Percentiles rank a stretch among this genome's conserved stretches.
Evolutionary conservation across 2,329 filamentous ascomycete genomes (phyloP).

Genomic region (Fusarium chaquense): DNA sequence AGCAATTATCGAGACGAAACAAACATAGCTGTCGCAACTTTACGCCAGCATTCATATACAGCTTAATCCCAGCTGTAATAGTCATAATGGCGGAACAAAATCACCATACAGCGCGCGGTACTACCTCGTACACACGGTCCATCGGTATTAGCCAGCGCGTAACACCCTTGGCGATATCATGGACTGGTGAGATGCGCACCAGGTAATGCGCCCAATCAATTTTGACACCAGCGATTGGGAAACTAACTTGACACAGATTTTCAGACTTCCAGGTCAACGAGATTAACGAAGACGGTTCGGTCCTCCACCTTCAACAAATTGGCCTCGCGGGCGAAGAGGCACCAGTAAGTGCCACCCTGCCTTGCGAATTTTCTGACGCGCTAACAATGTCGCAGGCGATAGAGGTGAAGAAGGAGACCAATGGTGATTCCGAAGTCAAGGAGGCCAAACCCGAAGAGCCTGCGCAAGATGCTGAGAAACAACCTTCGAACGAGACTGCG

Average conservation of each 20-base stretch:
- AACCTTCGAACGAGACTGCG: conserved; percentile 36
- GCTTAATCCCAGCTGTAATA: conserved; percentile 4
- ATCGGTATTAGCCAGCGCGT: conserved; percentile 57
- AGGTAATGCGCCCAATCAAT: conserved; percentile 46
- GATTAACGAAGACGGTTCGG: conserved; percentile 79
- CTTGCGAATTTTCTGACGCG: background rate
- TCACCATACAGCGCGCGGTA: conserved; percentile 49
- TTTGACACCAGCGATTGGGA: conserved; percentile 1
- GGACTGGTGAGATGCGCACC: conserved; percentile 57
- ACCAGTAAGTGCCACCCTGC: conserved; percentile 18
- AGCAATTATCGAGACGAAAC: conserved; percentile 17
- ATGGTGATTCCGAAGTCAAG: conserved; percentile 20
- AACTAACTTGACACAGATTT: conserved; percentile 65
- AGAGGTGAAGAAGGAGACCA: conserved; percentile 33
- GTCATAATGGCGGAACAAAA: conserved; percentile 50
- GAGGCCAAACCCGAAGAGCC: conserved; percentile 31
- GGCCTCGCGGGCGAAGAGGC: conserved; percentile 44
- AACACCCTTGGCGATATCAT: conserved; percentile 53
- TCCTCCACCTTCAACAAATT: conserved; percentile 75
- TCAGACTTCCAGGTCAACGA: conserved; percentile 96
- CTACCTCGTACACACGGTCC: conserved; percentile 51
- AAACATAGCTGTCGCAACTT: conserved; percentile 32
- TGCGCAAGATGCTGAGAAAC: conserved; percentile 28
- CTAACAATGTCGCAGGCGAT: conserved; percentile 30
- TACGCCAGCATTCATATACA: conserved; percentile 16